These are phyloP conservation scores for Zymoseptoria tritici DNA, from an alignment of 2,329 filamentous ascomycete genomes.

Conservation along the genomic window DNA sequence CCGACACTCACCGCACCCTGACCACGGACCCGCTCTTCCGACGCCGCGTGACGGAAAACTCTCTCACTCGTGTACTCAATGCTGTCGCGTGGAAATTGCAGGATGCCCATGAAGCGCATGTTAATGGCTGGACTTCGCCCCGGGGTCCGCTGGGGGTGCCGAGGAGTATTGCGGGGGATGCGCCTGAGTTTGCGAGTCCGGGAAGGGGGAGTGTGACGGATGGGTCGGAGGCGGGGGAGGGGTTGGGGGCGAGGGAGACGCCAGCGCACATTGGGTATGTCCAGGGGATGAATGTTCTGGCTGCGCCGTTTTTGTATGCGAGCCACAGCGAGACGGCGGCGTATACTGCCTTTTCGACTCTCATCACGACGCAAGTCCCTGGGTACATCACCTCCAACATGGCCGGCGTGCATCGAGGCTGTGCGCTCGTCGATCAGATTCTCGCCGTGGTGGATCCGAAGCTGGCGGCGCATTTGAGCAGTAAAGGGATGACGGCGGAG, in stretches of 20 bases:
- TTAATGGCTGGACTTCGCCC: constrained; percentile 45
- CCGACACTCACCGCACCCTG: constrained; percentile 94
- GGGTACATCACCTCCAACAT: constrained; percentile 93
- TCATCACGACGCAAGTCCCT: constrained; percentile 81
- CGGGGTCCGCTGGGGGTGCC: constrained; percentile 40
- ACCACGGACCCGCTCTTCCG: constrained; percentile 97
- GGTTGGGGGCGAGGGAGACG: neutral
- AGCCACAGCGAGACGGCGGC: constrained; percentile 92
- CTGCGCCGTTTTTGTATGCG: constrained; percentile 90
- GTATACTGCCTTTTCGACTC: constrained; percentile 80
- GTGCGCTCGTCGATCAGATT: constrained; percentile 86
- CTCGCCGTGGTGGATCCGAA: constrained; percentile 86
- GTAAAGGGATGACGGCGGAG: constrained; percentile 82
- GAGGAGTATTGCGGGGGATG: constrained; percentile 43
- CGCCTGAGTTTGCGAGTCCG: constrained; percentile 35
- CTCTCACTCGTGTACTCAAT: constrained; percentile 86
- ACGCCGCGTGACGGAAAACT: constrained; percentile 89
- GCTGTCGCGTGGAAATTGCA: constrained; percentile 90
- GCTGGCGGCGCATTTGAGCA: constrained; percentile 72
- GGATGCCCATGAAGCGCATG: constrained; percentile 59
- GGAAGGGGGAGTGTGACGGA: constrained; percentile 47
- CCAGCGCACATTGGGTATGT: constrained; percentile 79
- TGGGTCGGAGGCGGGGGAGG: constrained; percentile 51
- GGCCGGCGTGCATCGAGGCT: constrained; percentile 90
- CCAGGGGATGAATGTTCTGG: constrained; percentile 97